Conservation (phyloP, 2,329 filamentous ascomycete species). For the Raffaelea arxii region DNA sequence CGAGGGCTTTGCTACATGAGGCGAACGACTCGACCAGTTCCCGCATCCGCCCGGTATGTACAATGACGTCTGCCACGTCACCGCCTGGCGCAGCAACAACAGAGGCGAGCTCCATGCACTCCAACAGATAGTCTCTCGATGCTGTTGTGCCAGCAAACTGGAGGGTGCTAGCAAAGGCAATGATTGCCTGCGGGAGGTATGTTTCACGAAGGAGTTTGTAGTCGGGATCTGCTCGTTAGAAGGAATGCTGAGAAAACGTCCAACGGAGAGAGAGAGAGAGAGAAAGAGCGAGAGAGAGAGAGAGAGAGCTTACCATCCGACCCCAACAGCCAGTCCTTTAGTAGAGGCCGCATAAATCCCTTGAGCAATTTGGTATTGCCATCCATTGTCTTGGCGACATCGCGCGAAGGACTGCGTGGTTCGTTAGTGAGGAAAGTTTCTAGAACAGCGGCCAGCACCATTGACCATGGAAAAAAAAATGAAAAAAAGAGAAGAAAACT, state of each 20-base stretch:
- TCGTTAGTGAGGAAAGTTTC: not conserved
- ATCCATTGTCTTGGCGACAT: constrained; percentile 46
- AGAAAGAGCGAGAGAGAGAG: not conserved
- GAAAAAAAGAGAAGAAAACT: too few species aligned
- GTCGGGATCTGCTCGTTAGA: too few species aligned
- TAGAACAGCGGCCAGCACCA: not conserved
- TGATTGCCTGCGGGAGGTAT: constrained; percentile 77
- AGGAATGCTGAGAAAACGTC: too few species aligned
- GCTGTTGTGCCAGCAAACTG: constrained; percentile 69
- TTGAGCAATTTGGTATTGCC: constrained; percentile 44
- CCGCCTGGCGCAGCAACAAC: constrained; percentile 62
- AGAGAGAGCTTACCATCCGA: constrained; percentile 39
- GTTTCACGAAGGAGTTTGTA: constrained; percentile 57
- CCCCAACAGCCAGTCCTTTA: constrained; percentile 53
- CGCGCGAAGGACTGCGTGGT: constrained; percentile 23
- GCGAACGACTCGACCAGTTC: constrained; percentile 72
- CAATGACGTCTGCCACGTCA: constrained; percentile 55
- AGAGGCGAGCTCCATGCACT: constrained; percentile 79
- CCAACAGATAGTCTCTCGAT: constrained; percentile 65
- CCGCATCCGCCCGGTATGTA: constrained; percentile 56
- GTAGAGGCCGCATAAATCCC: constrained; percentile 48
- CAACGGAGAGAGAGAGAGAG: not conserved
- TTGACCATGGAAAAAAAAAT: constrained; percentile 10
- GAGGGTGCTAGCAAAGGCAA: constrained; percentile 74
- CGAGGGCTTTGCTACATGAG: constrained; percentile 62